Percentiles rank a stretch among this genome's conserved stretches.
Conservation (phyloP, 2,329 filamentous ascomycete genomes). For the Aspergillus terreus region DNA sequence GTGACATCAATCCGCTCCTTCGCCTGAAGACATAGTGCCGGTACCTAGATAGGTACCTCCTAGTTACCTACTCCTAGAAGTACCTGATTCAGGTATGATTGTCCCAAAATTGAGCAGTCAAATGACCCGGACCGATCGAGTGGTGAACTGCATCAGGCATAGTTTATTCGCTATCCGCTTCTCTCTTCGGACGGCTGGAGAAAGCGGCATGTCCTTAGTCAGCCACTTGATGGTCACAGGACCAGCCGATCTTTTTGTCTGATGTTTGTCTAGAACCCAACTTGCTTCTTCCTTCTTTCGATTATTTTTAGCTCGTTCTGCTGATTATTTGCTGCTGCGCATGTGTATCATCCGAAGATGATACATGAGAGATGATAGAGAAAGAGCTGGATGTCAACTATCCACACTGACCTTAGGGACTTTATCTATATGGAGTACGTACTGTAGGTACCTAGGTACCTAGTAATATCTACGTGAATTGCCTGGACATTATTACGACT, state of each 20-base stretch:
- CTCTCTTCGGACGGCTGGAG: neutral
- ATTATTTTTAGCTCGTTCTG: slow-evolving; percentile 6
- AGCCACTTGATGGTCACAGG: slow-evolving; percentile 22
- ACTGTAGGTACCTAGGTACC: too few species aligned
- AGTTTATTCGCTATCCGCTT: neutral
- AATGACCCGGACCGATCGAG: slow-evolving; percentile 18
- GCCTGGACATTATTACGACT: too few species aligned
- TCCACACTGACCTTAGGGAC: neutral
- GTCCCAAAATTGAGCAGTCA: slow-evolving; percentile 19
- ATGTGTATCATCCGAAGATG: neutral
- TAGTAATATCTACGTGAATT: too few species aligned
- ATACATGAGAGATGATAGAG: neutral
- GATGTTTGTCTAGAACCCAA: slow-evolving; percentile 18
- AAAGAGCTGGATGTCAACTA: neutral
- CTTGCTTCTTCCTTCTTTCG: slow-evolving; percentile 2
- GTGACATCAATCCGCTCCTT: neutral
- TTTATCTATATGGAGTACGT: neutral
- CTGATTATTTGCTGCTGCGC: neutral
- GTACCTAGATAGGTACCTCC: too few species aligned
- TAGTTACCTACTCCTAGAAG: too few species aligned
- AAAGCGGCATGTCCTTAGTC: slow-evolving; percentile 13
- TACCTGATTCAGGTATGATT: too few species aligned
- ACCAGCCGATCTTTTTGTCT: slow-evolving; percentile 20
- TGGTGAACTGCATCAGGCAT: slow-evolving; percentile 11
- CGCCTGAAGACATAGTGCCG: too few species aligned